These are phyloP conservation scores for Lodderomyces parapsilosis DNA, from an alignment of 1,139 yeast species.

Conservation along the genomic window DNA sequence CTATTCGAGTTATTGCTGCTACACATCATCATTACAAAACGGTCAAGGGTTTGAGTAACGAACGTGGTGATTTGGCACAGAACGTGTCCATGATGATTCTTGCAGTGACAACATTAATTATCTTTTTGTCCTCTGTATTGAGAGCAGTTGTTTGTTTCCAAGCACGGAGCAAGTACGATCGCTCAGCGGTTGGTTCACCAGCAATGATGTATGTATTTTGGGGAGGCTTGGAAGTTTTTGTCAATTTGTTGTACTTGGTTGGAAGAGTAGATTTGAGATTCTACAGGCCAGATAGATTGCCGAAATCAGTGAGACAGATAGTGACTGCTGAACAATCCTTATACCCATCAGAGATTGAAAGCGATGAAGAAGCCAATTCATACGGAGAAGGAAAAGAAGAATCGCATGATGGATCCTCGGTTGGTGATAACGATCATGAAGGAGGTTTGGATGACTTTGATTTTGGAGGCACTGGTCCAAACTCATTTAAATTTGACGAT, in stretches of 20 bases:
- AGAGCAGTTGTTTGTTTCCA: slow-evolving; percentile 58
- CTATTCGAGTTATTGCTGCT: slow-evolving; percentile 49
- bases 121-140: slow-evolving; percentile 55
- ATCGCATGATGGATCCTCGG: not conserved
- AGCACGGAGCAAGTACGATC: slow-evolving; percentile 24
- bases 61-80: slow-evolving; percentile 50
- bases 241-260: slow-evolving; percentile 53
- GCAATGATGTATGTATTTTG: slow-evolving; percentile 66
- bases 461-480: not conserved
- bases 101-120: slow-evolving; percentile 48
- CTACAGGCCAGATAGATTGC: slow-evolving; percentile 68
- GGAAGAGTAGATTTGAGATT: slow-evolving; percentile 73
- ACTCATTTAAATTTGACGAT: not conserved
- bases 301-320: slow-evolving; percentile 36
- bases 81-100: slow-evolving; percentile 49
- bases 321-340: slow-evolving; percentile 44
- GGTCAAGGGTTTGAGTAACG: slow-evolving; percentile 44
- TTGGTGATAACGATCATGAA: too few species aligned
- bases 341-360: slow-evolving; percentile 12
- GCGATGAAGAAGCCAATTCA: slow-evolving; percentile 7
- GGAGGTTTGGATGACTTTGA: slow-evolving; percentile 8
- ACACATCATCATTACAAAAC: slow-evolving; percentile 42
- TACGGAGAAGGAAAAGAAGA: slow-evolving; percentile 1
- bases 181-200: slow-evolving; percentile 29
- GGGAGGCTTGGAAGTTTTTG: slow-evolving; percentile 58